Evolutionary conservation across 169 alveolate species (phyloP).

Genomic region (Eimeria brunetti): DNA sequence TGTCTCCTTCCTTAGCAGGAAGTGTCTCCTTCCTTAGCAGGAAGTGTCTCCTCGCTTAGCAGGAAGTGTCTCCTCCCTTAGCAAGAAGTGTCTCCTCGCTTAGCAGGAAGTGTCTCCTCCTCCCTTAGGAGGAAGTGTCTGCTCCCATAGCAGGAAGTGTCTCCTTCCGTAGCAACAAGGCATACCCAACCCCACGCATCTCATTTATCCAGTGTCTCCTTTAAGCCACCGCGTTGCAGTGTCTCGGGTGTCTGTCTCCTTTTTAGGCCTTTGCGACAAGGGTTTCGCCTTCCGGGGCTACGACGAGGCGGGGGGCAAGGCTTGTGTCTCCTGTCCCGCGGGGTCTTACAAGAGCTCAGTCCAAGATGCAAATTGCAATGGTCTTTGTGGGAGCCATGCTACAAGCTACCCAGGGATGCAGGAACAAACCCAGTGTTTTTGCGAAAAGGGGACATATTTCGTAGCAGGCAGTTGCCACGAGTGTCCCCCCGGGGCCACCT

Average conservation of each 20-base stretch:
- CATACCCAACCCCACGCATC: too few relatives aligned
- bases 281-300: constrained; percentile 86
- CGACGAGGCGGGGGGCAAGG: constrained; percentile 78
- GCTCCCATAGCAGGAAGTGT: not conserved
- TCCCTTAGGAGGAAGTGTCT: not conserved
- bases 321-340: constrained; percentile 87
- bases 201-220: not conserved
- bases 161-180: too few relatives aligned
- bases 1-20: too few relatives aligned
- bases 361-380: constrained; percentile 87
- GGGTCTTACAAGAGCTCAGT: constrained; percentile 90
- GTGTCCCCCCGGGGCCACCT: constrained; percentile 89
- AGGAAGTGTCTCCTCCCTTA: too few relatives aligned
- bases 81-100: too few relatives aligned
- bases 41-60: too few relatives aligned
- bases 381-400: constrained; percentile 87
- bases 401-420: constrained; percentile 87
- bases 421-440: constrained; percentile 88
- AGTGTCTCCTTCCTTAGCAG: too few relatives aligned
- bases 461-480: constrained; percentile 85
- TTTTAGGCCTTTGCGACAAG: constrained; percentile 84
- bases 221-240: not conserved
- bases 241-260: too few relatives aligned
- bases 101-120: too few relatives aligned
- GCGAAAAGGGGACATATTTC: constrained; percentile 85